Conservation (phyloP, 192 early-diverging fungal genomes). For the Lobosporangium transversale region DNA sequence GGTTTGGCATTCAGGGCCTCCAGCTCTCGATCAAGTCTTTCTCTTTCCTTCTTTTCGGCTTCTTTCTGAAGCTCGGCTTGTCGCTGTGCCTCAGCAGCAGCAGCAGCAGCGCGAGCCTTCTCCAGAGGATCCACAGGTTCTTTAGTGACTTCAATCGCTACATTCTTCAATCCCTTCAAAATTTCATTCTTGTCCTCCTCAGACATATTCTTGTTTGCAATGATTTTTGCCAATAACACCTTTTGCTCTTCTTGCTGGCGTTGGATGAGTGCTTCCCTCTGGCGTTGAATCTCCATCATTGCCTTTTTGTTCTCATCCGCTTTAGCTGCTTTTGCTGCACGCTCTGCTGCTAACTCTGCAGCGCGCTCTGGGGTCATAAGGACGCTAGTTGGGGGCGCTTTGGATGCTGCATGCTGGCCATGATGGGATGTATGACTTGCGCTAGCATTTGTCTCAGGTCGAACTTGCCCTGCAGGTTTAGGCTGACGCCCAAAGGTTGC, state of each 20-base stretch:
- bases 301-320: constrained; percentile 59
- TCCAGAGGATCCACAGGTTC: constrained; percentile 45
- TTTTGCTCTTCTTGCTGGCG: constrained; percentile 75
- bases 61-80: constrained; percentile 54
- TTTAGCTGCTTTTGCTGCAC: constrained; percentile 61
- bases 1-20: constrained; percentile 50
- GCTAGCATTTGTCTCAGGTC: constrained; percentile 10
- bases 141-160: constrained; percentile 56
- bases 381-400: constrained; percentile 52
- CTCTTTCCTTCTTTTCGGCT: constrained; percentile 38
- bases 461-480: constrained; percentile 46
- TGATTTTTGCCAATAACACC: constrained; percentile 63
- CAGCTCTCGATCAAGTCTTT: constrained; percentile 63
- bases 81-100: constrained; percentile 46
- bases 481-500: constrained; percentile 26
- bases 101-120: constrained; percentile 43
- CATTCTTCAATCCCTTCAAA: constrained; percentile 58
- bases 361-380: constrained; percentile 54
- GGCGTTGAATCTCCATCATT: constrained; percentile 63
- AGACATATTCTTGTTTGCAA: constrained; percentile 61
- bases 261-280: constrained; percentile 66
- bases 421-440: constrained; percentile 1
- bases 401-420: constrained; percentile 14
- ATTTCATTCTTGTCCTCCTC: constrained; percentile 60
- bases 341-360: constrained; percentile 55